Evolutionary conservation across 140 eudicot species (phyloP).

Genomic region (Anethum foeniculum): DNA sequence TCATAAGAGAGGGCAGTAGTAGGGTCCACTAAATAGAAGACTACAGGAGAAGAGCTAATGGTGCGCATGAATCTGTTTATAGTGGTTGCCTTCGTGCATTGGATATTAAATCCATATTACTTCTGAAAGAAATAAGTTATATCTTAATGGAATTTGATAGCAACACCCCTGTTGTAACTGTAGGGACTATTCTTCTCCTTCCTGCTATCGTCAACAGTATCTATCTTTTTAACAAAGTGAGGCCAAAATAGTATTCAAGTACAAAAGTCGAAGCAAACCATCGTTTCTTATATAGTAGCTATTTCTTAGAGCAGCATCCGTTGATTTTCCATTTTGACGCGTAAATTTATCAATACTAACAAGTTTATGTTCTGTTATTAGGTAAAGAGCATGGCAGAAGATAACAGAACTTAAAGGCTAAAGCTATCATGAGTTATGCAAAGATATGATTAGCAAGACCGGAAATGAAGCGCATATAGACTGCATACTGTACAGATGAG

Average conservation of each 20-base stretch:
- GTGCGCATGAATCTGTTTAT: neutral
- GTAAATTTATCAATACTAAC: neutral
- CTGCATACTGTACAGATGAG: neutral
- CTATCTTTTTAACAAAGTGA: neutral
- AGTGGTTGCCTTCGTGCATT: neutral
- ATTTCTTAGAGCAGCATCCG: neutral
- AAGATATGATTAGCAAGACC: neutral
- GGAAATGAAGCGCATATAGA: neutral
- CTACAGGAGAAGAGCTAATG: neutral
- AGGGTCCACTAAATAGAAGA: neutral
- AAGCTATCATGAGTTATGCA: neutral
- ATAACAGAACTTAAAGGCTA: neutral
- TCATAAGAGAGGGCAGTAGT: neutral
- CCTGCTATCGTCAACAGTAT: neutral
- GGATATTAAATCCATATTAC: neutral
- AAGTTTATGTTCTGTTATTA: neutral
- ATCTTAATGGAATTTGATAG: neutral
- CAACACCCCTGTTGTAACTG: neutral
- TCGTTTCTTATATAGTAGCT: neutral
- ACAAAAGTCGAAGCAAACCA: neutral
- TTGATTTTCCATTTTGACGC: neutral
- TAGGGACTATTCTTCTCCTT: neutral
- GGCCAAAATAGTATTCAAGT: neutral
- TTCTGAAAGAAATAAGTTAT: neutral
- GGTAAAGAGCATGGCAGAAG: conserved; percentile 4